Evolutionary conservation across 2,329 filamentous ascomycete species (phyloP).

Genomic region (Colletotrichum coccodes): DNA sequence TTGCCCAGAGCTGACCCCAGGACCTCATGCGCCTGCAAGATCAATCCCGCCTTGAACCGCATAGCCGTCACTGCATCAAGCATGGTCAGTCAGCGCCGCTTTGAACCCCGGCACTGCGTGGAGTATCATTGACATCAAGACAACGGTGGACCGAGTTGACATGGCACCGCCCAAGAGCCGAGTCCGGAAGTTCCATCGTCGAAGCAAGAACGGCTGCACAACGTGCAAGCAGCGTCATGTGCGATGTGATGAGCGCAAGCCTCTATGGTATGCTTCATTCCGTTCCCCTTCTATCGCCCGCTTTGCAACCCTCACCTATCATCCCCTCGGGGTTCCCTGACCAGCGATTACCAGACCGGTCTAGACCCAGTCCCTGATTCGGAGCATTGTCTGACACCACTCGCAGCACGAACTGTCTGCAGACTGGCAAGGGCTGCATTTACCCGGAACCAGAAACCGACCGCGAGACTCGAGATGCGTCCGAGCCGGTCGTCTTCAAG

Average conservation of each 20-base stretch:
- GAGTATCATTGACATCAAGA: constrained; percentile 22
- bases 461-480: constrained; percentile 1
- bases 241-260: constrained; percentile 56
- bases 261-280: constrained; percentile 50
- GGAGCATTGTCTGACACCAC: constrained; percentile 15
- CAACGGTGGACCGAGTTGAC: neutral
- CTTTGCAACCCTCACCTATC: neutral
- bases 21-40: constrained; percentile 25
- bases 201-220: constrained; percentile 49
- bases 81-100: constrained; percentile 27
- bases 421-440: constrained; percentile 54
- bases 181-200: constrained; percentile 49
- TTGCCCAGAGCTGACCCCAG: neutral
- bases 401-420: constrained; percentile 55
- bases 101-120: constrained; percentile 25
- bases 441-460: constrained; percentile 39
- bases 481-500: constrained; percentile 10
- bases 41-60: constrained; percentile 7
- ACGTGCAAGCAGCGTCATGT: constrained; percentile 54
- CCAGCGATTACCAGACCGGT: neutral
- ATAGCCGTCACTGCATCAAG: constrained; percentile 19
- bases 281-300: neutral
- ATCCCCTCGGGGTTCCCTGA: neutral
- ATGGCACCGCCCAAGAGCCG: constrained; percentile 49
- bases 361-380: neutral